Conservation (phyloP, 2,329 filamentous ascomycete species). For the Elsinoe batatas region DNA sequence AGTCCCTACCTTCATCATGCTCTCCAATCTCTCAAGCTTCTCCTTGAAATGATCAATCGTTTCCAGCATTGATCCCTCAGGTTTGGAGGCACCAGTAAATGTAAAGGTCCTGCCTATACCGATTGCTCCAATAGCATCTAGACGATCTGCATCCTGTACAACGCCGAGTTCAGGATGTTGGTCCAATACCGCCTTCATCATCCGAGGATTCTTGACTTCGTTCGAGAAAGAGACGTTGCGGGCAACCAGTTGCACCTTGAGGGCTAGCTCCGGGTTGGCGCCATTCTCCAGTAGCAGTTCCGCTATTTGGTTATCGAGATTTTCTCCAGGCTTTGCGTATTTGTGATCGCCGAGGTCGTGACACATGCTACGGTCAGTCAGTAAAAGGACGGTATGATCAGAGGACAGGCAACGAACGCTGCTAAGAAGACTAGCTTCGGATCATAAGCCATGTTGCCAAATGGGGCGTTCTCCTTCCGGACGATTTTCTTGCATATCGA, state of each 20-base stretch:
- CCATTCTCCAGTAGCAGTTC: constrained; percentile 48
- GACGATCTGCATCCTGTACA: constrained; percentile 82
- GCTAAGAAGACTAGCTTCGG: constrained; percentile 53
- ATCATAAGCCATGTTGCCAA: constrained; percentile 36
- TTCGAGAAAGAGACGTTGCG: constrained; percentile 67
- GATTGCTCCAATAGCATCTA: constrained; percentile 84
- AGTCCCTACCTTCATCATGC: constrained; percentile 42
- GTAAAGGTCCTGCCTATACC: constrained; percentile 72
- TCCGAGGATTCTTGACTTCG: constrained; percentile 56
- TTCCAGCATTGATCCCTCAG: constrained; percentile 46
- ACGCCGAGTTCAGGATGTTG: constrained; percentile 65
- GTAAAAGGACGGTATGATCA: not conserved
- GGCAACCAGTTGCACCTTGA: constrained; percentile 61
- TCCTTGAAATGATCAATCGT: constrained; percentile 67
- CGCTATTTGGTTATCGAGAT: constrained; percentile 49
- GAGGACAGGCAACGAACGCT: constrained; percentile 32
- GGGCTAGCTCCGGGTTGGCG: constrained; percentile 48
- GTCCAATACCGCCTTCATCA: constrained; percentile 52
- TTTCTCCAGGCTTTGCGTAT: constrained; percentile 46
- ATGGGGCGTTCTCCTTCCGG: constrained; percentile 34
- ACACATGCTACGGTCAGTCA: constrained; percentile 11
- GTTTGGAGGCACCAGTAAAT: constrained; percentile 56
- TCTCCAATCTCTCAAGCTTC: constrained; percentile 58
- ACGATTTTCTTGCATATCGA: constrained; percentile 60
- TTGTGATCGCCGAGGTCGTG: constrained; percentile 87